Evolutionary conservation across 495 filamentous ascomycete genomes (phyloP).

Genomic region (Aspergillus haitiensis): DNA sequence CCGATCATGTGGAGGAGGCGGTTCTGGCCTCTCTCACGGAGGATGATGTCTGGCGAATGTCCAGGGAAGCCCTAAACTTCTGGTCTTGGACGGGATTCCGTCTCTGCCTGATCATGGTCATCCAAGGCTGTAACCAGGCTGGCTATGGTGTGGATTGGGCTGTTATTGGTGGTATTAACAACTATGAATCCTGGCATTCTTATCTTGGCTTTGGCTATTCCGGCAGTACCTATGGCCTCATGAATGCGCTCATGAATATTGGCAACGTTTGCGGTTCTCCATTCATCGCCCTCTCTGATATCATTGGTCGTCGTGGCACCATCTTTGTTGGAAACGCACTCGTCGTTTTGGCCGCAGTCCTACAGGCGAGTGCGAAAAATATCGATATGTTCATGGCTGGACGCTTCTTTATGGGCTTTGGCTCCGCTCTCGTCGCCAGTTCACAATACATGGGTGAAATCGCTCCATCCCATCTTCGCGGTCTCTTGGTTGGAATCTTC

Average conservation of each 20-base stretch:
- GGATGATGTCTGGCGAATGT: conserved; percentile 37
- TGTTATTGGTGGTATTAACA: conserved; percentile 42
- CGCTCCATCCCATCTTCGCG: conserved; percentile 43
- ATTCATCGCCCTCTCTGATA: conserved; percentile 39
- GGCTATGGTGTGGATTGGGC: conserved; percentile 48
- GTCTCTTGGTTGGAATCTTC: conserved; percentile 46
- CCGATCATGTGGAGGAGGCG: conserved; percentile 37
- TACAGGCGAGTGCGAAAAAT: conserved; percentile 39
- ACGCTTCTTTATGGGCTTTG: conserved; percentile 45
- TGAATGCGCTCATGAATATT: conserved; percentile 44
- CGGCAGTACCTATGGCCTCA: conserved; percentile 34
- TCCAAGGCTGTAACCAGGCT: conserved; percentile 44
- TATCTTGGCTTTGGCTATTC: conserved; percentile 33
- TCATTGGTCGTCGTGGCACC: conserved; percentile 43
- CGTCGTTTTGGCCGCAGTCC: conserved; percentile 39
- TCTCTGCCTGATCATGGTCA: conserved; percentile 39
- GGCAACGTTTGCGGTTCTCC: conserved; percentile 40
- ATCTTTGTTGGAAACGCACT: conserved; percentile 42
- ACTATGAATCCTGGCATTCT: conserved; percentile 32
- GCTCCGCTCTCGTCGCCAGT: conserved; percentile 39
- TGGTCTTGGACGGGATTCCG: conserved; percentile 38
- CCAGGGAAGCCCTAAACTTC: conserved; percentile 31
- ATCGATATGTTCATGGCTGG: conserved; percentile 42
- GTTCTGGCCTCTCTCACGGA: conserved; percentile 41
- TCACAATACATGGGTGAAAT: conserved; percentile 49